phyloP scores from a whole-genome alignment of 2,329 filamentous ascomycete genomes.

The Aspergillus brunneoviolaceus region DNA sequence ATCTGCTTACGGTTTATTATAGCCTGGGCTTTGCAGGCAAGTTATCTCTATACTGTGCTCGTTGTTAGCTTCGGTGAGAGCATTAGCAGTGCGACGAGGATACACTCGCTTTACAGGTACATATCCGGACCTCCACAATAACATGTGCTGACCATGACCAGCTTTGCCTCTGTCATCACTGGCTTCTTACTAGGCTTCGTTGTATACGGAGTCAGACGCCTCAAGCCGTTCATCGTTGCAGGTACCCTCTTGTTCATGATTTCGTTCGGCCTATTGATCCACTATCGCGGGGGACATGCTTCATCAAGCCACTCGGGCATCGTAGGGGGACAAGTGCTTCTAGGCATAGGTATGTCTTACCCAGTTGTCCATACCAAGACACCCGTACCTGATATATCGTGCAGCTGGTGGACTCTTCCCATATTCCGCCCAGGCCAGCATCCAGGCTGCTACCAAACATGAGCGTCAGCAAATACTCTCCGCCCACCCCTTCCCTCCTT shows the following conservation, averaged over 20 bases:
- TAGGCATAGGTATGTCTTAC: slow-evolving; percentile 52
- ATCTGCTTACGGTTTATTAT: slow-evolving; percentile 7
- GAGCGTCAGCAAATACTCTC: slow-evolving; percentile 36
- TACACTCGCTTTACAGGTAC: slow-evolving; percentile 57
- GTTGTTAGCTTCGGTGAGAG: slow-evolving; percentile 62
- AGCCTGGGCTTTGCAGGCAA: slow-evolving; percentile 62
- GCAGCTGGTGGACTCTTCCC: slow-evolving; percentile 60
- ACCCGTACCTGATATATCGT: too few species aligned
- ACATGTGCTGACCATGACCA: slow-evolving; percentile 10
- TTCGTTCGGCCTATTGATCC: slow-evolving; percentile 65
- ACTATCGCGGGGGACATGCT: slow-evolving; percentile 57
- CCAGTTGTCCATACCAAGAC: too few species aligned
- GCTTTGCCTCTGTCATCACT: slow-evolving; percentile 56
- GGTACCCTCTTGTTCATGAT: slow-evolving; percentile 63
- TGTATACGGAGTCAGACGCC: slow-evolving; percentile 57
- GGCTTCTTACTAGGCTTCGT: slow-evolving; percentile 58
- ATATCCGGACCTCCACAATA: background rate
- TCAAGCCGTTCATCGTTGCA: slow-evolving; percentile 63
- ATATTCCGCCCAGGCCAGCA: slow-evolving; percentile 52
- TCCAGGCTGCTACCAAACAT: slow-evolving; percentile 53
- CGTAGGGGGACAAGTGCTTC: slow-evolving; percentile 61
- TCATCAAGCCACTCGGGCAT: slow-evolving; percentile 53
- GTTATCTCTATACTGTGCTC: slow-evolving; percentile 65
- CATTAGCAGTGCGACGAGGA: slow-evolving; percentile 56
- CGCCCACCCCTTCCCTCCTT: background rate